Evolutionary conservation across 2,329 filamentous ascomycete species (phyloP).

Genomic region (Botrytis hyacinthi): DNA sequence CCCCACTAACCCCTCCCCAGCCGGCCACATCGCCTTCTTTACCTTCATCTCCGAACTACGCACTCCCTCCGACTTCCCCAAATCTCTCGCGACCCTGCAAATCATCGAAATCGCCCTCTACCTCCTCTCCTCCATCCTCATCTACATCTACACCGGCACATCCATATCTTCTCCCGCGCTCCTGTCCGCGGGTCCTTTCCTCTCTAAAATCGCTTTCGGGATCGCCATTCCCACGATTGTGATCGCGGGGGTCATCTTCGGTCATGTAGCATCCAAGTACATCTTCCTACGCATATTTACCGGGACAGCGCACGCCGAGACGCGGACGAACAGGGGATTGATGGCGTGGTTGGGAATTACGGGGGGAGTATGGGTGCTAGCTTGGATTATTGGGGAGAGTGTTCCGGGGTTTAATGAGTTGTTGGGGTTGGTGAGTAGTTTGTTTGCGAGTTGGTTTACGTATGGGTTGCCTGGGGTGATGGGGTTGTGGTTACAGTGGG

Average conservation of each 20-base stretch:
- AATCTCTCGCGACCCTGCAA: slow-evolving; percentile 57
- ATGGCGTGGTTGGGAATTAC: slow-evolving; percentile 58
- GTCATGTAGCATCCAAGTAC: slow-evolving; percentile 62
- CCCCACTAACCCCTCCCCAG: slow-evolving; percentile 6
- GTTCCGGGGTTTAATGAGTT: slow-evolving; percentile 67
- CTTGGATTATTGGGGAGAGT: slow-evolving; percentile 65
- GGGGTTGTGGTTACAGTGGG: slow-evolving; percentile 49
- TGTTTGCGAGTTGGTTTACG: slow-evolving; percentile 56
- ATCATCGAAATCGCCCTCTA: slow-evolving; percentile 60
- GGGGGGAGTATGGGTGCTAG: slow-evolving; percentile 54
- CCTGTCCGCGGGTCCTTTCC: slow-evolving; percentile 49
- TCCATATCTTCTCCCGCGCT: slow-evolving; percentile 64
- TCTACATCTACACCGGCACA: slow-evolving; percentile 64
- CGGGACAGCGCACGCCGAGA: slow-evolving; percentile 50
- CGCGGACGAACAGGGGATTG: slow-evolving; percentile 42
- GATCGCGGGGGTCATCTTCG: slow-evolving; percentile 69
- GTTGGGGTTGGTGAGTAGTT: slow-evolving; percentile 59
- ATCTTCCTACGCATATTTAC: slow-evolving; percentile 61
- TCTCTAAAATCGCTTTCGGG: slow-evolving; percentile 65
- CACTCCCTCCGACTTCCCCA: slow-evolving; percentile 54
- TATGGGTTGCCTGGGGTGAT: slow-evolving; percentile 48
- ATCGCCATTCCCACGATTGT: slow-evolving; percentile 68
- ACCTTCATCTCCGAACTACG: slow-evolving; percentile 58
- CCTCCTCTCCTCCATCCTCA: slow-evolving; percentile 47
- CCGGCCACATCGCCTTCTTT: slow-evolving; percentile 61